Evolutionary conservation across 2,329 filamentous ascomycete genomes (phyloP), one percentile per base, ranked within the genome.

Genomic region (Trichophyton verrucosum): DNA sequence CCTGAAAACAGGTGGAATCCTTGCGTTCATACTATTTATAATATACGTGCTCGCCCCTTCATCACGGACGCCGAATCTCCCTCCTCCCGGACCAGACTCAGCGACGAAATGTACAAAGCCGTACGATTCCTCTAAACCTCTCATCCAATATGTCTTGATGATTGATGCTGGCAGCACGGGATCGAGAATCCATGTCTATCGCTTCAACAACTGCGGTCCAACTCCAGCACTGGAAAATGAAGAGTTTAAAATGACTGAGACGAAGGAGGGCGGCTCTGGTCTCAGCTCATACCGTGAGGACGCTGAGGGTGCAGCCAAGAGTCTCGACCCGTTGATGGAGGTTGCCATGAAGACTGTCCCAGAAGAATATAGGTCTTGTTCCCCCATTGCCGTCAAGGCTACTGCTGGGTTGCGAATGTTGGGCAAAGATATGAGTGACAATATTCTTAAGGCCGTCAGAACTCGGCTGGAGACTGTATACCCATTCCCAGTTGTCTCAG

Each of bases 141-240:
- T 99, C 66, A 86, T 96, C 64, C 94, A 99, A 73, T 99, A 97
- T 78, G 95, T 94, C 64, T 83, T 97, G 70, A 99, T 99, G 94
- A 89, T 99, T 70, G 94, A 99, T 75, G 94, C 94, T 56, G 94
- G 94, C 68, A 97, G 91, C 79, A 97, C 94, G 60, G 94, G 94
- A 63, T 97, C 94, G 63, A 88, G 94, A 68, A 96, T 99, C 72
- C 95, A 99, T 78, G 91, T 97, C 62, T 99, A 96, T 81, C 89
- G 91, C 72, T 99, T 97, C 83, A 97, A 97, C 81, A 97, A 97
- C 79, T 99, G 92, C 77, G 94, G 91, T 11, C 78, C 89, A 6
- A 91, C 91, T n/a, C 94, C 94, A 27, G 91, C 96, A 76, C 83
- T 99, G 58, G 94, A 99, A 77, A 80, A 85, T 71, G 94, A 99